Base-by-base conservation (phyloP, 345 rosid species). In the Sisymbrium irio region DNA sequence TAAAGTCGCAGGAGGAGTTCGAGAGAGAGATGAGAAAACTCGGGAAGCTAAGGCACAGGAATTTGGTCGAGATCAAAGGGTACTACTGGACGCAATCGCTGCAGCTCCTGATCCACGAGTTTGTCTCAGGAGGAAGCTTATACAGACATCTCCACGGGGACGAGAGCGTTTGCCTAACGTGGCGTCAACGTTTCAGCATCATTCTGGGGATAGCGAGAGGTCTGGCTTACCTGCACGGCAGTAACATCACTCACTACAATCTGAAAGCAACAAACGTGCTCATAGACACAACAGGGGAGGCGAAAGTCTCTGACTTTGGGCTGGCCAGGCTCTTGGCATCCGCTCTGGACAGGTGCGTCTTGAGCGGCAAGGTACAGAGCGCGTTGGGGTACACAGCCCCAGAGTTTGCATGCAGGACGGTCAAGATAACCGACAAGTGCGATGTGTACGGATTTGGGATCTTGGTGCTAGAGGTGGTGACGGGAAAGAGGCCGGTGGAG, bases 371-470 rank as follows among this genome's bases (percentile, higher is more conserved):
- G 80, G 92, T 96, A 63, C 99, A 96, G 79, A 90, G 97, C 60
- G 97, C 98, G 1, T 81, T 96, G 0, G 98, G 99, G 69, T 96
- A 96, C 87, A 96, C 90, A 88, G 99, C 99, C 28, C 99, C 99
- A 1, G 99, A 96, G 64, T 92, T 96, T 69, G 99, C 98, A 6
- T 96, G 99, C 57, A 78, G 89, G 66, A 92, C 99, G 0, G 98
- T 92, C 54, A 96, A 90, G 75, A 90, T 96, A 86, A 96, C 99
- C 0, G 93, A 90, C 73, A 96, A 92, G 76, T 90, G 96, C 25
- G 99, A 92, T 39, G 91, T 96, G 6, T 96, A 92, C 25, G 99
- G 98, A 50, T 96, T 90, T 13, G 99, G 99, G 6, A 75, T 96
- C 17, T 77, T 96, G 79, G 85, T 96, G 45, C 80, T 96, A 35